Conservation (phyloP, 306 rosid genomes). For the Prinsepia uniflora region DNA sequence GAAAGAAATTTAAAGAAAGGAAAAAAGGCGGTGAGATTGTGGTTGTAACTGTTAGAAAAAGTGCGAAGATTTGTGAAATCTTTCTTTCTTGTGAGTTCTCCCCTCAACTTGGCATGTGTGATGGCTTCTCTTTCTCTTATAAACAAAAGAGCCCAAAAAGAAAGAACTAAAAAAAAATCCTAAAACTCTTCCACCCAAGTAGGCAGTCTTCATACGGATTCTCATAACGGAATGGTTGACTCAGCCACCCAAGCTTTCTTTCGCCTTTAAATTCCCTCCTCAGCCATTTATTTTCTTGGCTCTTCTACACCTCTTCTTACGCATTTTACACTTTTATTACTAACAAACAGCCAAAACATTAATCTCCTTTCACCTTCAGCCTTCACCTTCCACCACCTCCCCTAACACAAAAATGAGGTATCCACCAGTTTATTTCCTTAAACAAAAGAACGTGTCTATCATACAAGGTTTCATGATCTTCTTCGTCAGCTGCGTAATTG, state of each 20-base stretch:
- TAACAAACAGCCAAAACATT: constrained; percentile 26
- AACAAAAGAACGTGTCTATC: constrained; percentile 40
- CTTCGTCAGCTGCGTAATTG: constrained; percentile 44
- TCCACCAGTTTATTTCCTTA: constrained; percentile 36
- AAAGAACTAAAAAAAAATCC: constrained; percentile 48
- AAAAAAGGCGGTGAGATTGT: constrained; percentile 43
- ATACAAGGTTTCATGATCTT: constrained; percentile 50
- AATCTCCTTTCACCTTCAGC: constrained; percentile 44
- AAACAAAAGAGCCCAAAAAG: constrained; percentile 48
- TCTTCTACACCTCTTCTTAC: constrained; percentile 36
- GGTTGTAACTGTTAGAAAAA: constrained; percentile 69
- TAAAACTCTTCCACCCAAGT: constrained; percentile 57
- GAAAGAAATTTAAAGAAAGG: constrained; percentile 21
- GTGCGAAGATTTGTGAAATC: constrained; percentile 78
- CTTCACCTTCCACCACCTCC: constrained; percentile 38
- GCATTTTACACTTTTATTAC: constrained; percentile 26
- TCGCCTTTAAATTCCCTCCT: constrained; percentile 60
- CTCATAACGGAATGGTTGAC: constrained; percentile 58
- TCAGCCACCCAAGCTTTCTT: constrained; percentile 43
- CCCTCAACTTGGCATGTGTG: constrained; percentile 63
- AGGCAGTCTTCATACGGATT: constrained; percentile 67
- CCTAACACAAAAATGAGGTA: constrained; percentile 38
- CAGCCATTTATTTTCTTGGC: constrained; percentile 35
- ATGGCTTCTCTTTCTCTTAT: constrained; percentile 37
- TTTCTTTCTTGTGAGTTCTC: constrained; percentile 62